Evolutionary conservation across 345 rosid genomes (phyloP).

Genomic region (Angophora floribunda): DNA sequence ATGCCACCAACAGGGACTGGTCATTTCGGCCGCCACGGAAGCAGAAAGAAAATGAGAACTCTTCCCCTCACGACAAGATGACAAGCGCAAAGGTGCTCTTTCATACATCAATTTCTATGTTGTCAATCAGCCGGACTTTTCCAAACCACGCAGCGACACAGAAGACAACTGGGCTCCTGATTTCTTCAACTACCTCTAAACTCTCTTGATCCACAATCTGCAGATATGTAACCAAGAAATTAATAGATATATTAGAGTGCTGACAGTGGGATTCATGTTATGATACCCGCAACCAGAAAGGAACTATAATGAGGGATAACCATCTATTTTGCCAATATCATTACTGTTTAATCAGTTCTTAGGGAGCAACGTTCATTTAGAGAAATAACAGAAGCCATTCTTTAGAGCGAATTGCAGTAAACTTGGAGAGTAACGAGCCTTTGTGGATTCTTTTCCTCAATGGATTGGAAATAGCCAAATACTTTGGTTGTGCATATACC

Average conservation of each 20-base stretch:
- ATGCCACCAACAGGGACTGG: neutral
- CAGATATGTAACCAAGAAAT: neutral
- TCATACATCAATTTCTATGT: conserved; percentile 49
- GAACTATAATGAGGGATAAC: neutral
- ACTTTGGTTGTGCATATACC: neutral
- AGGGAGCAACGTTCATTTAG: neutral
- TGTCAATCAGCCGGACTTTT: conserved; percentile 73
- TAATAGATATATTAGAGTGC: neutral
- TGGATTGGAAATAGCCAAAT: neutral
- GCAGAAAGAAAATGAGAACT: neutral
- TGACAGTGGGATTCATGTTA: neutral
- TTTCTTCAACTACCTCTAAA: conserved; percentile 48
- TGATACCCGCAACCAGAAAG: neutral
- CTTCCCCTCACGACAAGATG: neutral
- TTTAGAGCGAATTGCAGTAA: neutral
- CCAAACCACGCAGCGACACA: conserved; percentile 85
- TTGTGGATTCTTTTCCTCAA: neutral
- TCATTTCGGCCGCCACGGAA: neutral
- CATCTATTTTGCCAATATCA: neutral
- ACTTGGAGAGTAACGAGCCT: neutral
- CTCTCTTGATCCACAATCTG: conserved; percentile 70
- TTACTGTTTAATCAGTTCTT: neutral
- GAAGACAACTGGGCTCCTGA: conserved; percentile 47
- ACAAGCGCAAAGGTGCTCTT: neutral
- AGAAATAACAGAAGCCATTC: neutral